phyloP scores from a whole-genome alignment of 441 rosid species.

The Aleurites moluccanus region DNA sequence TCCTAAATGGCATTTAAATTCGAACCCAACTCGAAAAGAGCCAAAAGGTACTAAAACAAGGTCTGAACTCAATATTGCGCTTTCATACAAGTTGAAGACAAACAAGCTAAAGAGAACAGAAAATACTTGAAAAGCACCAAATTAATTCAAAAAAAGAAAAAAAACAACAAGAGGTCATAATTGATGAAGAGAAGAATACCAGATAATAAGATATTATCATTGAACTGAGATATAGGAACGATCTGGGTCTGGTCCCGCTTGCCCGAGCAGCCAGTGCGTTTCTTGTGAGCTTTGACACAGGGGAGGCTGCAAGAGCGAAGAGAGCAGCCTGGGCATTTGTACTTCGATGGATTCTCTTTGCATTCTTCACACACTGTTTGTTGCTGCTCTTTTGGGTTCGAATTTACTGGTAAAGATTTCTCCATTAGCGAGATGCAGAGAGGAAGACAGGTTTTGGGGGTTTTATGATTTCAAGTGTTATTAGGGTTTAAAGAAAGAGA shows the following conservation, averaged over 20 bases:
- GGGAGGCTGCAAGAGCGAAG: slow-evolving; percentile 69
- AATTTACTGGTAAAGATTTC: not conserved
- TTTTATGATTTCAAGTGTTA: not conserved
- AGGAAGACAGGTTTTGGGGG: not conserved
- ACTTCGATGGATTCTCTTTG: slow-evolving; percentile 49
- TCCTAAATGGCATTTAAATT: not conserved
- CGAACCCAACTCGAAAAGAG: not conserved
- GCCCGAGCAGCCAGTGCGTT: slow-evolving; percentile 69
- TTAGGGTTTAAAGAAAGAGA: not conserved
- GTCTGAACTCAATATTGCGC: not conserved
- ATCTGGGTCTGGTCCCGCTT: slow-evolving; percentile 48
- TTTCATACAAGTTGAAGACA: not conserved
- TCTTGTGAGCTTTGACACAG: slow-evolving; percentile 81
- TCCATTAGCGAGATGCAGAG: not conserved
- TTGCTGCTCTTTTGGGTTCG: slow-evolving; percentile 9
- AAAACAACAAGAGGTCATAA: not conserved
- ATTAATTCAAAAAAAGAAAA: too few species aligned
- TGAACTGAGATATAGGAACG: slow-evolving; percentile 67
- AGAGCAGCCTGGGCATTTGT: slow-evolving; percentile 85
- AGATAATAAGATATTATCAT: slow-evolving; percentile 64
- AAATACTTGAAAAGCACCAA: too few species aligned
- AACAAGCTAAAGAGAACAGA: not conserved
- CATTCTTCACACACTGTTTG: slow-evolving; percentile 58
- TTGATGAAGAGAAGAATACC: slow-evolving; percentile 41
- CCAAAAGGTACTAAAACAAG: not conserved